Percentiles rank a stretch among this genome's conserved stretches.
Evolutionary conservation across 2,329 filamentous ascomycete species (phyloP).

Genomic region (Hypoxylon sp.): DNA sequence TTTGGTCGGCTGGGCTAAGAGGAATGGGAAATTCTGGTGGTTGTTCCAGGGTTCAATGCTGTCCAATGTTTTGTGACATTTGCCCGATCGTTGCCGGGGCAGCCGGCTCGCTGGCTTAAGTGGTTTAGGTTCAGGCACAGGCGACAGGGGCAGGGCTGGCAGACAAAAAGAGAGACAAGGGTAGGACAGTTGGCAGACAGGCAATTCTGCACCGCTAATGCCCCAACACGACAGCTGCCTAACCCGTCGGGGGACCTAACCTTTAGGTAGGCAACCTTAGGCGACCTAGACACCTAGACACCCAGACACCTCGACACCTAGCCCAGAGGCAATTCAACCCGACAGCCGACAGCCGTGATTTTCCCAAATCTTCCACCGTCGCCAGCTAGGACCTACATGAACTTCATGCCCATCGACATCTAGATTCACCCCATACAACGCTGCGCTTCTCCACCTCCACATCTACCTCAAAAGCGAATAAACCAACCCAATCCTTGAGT

Average conservation of each 20-base stretch:
- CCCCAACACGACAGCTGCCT: constrained; percentile 24
- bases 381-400: neutral
- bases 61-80: constrained; percentile 41
- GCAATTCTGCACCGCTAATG: constrained; percentile 5
- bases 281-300: neutral
- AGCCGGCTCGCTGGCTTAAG: constrained; percentile 30
- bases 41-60: constrained; percentile 32
- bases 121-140: constrained; percentile 12
- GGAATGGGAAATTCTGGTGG: constrained; percentile 40
- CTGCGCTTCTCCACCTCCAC: constrained; percentile 3
- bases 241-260: constrained; percentile 3
- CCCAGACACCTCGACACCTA: neutral
- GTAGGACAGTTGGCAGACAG: constrained; percentile 29
- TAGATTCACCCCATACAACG: constrained; percentile 14
- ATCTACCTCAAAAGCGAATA: neutral
- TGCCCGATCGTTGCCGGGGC: constrained; percentile 44
- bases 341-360: neutral
- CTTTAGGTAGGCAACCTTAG: too few species aligned
- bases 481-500: neutral
- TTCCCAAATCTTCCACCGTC: neutral
- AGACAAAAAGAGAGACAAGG: neutral
- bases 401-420: constrained; percentile 3
- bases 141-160: neutral
- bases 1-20: constrained; percentile 32
- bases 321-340: constrained; percentile 11